Evolutionary conservation across 2,329 filamentous ascomycete species (phyloP), one percentile per base, ranked within the genome.

Genomic region (Xylariaceae sp.): DNA sequence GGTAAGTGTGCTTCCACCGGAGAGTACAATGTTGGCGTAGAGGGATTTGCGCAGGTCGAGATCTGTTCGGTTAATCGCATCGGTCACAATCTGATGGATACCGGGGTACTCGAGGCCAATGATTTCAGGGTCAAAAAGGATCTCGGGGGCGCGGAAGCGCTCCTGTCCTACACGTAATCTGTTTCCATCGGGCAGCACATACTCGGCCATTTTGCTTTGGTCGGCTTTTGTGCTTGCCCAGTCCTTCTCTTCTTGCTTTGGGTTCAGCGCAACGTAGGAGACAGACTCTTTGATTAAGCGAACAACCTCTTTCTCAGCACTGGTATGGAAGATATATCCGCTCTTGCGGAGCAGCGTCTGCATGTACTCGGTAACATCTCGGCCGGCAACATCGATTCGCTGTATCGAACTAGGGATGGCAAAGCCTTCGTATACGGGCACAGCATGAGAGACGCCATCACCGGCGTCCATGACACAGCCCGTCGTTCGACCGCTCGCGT

Each of bases 251-350:
- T 99, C 94, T 63, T 89, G 91, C 68, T 88, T 87, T 7, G 94
- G 92, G 70, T 97, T 92, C 47, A 89, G 75, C 19, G 94, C 91
- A 38, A 99, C 88, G 69, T 97, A 99, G 51, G 89, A 88, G 44
- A 90, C 87, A 67, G 89, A 89, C 79, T 99, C 94, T 76, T 99
- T 99, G 75, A 99, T 97, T 71, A 90, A 81, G 60, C 93, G 84
- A 52, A 99, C 94, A n/a, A 97, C 91, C 74, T 99, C 94, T 76
- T 99, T 99, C 78, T 99, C 94, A 12, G 94, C 94, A 69, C 91
- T 97, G 16, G 94, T 99, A 73, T 97, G 93, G 71, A 99, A 96
- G 16, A 97, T 84, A 68, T 94, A 90, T 45, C 94, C 94, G 63
- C 86, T 89, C 78, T 97, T 97, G 66, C 94, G 83, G 61, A 99